These are phyloP conservation scores for Jaminaea rosea DNA, from an alignment of 1,284 basidiomycete genomes.

Conservation along the genomic window DNA sequence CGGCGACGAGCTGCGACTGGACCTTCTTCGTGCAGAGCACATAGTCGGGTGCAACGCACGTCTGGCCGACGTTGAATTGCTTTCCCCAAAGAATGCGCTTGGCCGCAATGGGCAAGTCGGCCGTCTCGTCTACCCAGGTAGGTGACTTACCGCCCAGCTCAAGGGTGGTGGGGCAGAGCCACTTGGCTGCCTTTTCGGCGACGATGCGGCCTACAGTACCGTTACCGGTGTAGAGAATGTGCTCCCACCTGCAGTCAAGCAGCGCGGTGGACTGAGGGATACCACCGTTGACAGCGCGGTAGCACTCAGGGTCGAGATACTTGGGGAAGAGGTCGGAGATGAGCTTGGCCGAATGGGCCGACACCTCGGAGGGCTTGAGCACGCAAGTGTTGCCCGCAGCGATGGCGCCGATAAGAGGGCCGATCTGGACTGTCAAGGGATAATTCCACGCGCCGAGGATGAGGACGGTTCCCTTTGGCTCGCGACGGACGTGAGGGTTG, in stretches of 20 bases:
- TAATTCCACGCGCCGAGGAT: slow-evolving; percentile 50
- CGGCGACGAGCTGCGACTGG: slow-evolving; percentile 59
- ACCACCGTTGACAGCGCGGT: slow-evolving; percentile 66
- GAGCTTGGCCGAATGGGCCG: slow-evolving; percentile 59
- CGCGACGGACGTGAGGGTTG: slow-evolving; percentile 41
- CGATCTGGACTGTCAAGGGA: slow-evolving; percentile 39
- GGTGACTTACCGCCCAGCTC: slow-evolving; percentile 76
- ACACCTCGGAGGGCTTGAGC: slow-evolving; percentile 65
- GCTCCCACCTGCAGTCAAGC: slow-evolving; percentile 72
- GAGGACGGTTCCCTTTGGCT: slow-evolving; percentile 50
- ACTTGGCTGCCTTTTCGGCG: slow-evolving; percentile 71
- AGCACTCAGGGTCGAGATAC: slow-evolving; percentile 69
- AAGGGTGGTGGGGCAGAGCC: slow-evolving; percentile 71
- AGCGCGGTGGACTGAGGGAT: slow-evolving; percentile 67
- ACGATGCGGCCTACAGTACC: slow-evolving; percentile 68
- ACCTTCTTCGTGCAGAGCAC: slow-evolving; percentile 60
- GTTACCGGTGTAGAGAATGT: slow-evolving; percentile 58
- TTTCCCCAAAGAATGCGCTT: slow-evolving; percentile 70
- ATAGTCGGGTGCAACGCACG: slow-evolving; percentile 64
- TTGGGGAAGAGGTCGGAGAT: slow-evolving; percentile 66
- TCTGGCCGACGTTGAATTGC: slow-evolving; percentile 55
- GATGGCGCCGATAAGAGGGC: slow-evolving; percentile 49
- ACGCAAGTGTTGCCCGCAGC: slow-evolving; percentile 48
- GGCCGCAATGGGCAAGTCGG: slow-evolving; percentile 49
- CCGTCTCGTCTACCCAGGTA: slow-evolving; percentile 63